These are phyloP conservation scores for Epicoccum nigrum DNA, from an alignment of 2,329 filamentous ascomycete species.

Conservation along the genomic window DNA sequence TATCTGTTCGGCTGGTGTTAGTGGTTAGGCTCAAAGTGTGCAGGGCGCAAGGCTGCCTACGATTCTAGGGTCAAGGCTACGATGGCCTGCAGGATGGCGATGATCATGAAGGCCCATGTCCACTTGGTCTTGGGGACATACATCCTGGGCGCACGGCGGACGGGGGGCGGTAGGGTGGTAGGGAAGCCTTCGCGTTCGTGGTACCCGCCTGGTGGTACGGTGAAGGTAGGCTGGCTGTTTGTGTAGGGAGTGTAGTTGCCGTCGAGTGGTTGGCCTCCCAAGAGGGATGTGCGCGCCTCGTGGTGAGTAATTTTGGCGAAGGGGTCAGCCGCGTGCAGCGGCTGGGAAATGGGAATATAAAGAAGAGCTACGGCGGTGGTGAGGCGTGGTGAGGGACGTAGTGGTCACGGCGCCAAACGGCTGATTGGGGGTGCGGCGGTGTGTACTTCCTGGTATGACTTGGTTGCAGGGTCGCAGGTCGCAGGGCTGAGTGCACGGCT, in stretches of 20 bases:
- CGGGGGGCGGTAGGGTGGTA: conserved; percentile 50
- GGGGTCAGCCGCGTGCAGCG: conserved; percentile 43
- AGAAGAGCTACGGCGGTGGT: conserved; percentile 12
- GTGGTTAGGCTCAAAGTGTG: conserved; percentile 17
- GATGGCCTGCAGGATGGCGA: conserved; percentile 76
- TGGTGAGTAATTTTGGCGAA: conserved; percentile 61
- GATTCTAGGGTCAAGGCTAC: conserved; percentile 84
- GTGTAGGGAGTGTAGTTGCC: conserved; percentile 56
- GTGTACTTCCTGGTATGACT: conserved; percentile 20
- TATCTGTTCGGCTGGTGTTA: conserved; percentile 62
- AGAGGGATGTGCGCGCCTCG: conserved; percentile 63
- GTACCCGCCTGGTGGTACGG: conserved; percentile 58
- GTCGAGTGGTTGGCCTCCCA: conserved; percentile 62
- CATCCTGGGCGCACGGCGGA: conserved; percentile 54
- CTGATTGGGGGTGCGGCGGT: conserved; percentile 6
- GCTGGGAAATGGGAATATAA: conserved; percentile 36
- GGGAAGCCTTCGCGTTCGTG: conserved; percentile 49
- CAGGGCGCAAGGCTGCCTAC: conserved; percentile 61
- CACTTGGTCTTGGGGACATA: conserved; percentile 83
- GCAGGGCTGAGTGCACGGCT: conserved; percentile 34
- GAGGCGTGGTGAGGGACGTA: conserved; percentile 17
- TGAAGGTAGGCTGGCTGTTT: conserved; percentile 45
- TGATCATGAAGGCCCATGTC: conserved; percentile 84
- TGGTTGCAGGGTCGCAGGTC: conserved; percentile 19
- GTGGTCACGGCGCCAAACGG: conserved; percentile 6